Base-by-base conservation (phyloP, 805 yeast genomes). In the Aciculoconidium aculeatum region DNA sequence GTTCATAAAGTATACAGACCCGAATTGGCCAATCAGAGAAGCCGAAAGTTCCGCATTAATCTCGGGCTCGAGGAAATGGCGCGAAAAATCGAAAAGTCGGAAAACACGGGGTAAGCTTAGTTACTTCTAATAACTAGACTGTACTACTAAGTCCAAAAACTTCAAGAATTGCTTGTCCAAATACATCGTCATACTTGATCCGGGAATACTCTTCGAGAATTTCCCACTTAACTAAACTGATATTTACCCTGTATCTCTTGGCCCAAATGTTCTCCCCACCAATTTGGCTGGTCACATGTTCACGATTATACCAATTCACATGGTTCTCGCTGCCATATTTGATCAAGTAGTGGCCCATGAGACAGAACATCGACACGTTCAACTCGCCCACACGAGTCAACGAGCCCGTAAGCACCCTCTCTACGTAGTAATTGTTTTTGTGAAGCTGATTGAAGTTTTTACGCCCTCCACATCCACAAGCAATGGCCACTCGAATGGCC, bases 391-490 rank as follows among this genome's bases (percentile, higher is more conserved):
- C n/a, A n/a, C n/a, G n/a, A n/a, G n/a, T n/a, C n/a, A n/a, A n/a
- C n/a, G n/a, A n/a, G n/a, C n/a, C n/a, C n/a, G n/a, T n/a, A n/a
- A n/a, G n/a, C n/a, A n/a, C n/a, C n/a, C n/a, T n/a, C n/a, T n/a
- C n/a, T n/a, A n/a, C n/a, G n/a, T n/a, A n/a, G n/a, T n/a, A n/a
- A n/a, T n/a, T n/a, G n/a, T n/a, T n/a, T n/a, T n/a, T n/a, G n/a
- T n/a, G n/a, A n/a, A n/a, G 10, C 9, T 8, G n/a, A 22, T 5
- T 6, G 20, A 12, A 27, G 13, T 11, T n/a, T 15, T 11, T 14
- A 4, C 24, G 20, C 5, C 30, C 30, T 14, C 30, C 30, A 10
- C 15, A 14, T 6, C 25, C 30, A 11, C 30, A 27, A 8, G 25
- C 28, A 4, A 25, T 25, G 10, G 20, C 11, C 9, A 17, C 15